Base-by-base conservation (phyloP, 129 eudicot species). In the Heracleum sosnowskyi region DNA sequence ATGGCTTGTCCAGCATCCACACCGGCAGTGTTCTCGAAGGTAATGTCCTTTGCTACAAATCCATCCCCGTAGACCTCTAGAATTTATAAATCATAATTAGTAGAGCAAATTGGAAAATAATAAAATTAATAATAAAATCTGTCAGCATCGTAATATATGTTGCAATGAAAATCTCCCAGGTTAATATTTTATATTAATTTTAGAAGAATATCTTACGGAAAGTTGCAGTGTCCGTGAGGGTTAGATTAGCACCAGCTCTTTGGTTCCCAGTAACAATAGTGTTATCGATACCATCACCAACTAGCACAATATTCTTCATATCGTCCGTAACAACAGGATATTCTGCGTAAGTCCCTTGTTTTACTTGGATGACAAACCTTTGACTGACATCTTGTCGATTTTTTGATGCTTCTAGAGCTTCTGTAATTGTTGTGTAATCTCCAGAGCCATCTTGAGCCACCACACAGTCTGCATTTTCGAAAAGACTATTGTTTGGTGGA, bases 401-500 rank as follows among this genome's bases (percentile, higher is more conserved):
- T 7, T 15, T 11, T 37, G 75, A 35, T 36, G 74, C 75, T 37
- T 37, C 9, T 6, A 70, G 46, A 36, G 75, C 75, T 2, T 36
- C 29, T n/a, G 45, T 70, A 37, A 70, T 70, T 41, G 29, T 37
- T 36, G 2, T 70, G 15, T 20, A 22, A 3, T 70, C 1, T 9
- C 75, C 75, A 10, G 75, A 70, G 33, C 75, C 74, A 36, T 69
- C 74, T 36, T 69, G 24, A 69, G 74, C 74, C 47, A 70, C 75
- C 31, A 70, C 75, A 70, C 17, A 70, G 29, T 70, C 33, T 16
- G 75, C 29, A 8, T 37, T 36, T 20, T 18, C 24, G 41, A 51
- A 51, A 15, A 51, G 2, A 15, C 26, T 51, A 51, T 51, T 20
- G 5, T 51, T 51, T 51, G 2, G 26, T 51, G 26, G 11, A 20